These are phyloP conservation scores for Acer negundo DNA, from an alignment of 345 rosid species.

Conservation along the genomic window DNA sequence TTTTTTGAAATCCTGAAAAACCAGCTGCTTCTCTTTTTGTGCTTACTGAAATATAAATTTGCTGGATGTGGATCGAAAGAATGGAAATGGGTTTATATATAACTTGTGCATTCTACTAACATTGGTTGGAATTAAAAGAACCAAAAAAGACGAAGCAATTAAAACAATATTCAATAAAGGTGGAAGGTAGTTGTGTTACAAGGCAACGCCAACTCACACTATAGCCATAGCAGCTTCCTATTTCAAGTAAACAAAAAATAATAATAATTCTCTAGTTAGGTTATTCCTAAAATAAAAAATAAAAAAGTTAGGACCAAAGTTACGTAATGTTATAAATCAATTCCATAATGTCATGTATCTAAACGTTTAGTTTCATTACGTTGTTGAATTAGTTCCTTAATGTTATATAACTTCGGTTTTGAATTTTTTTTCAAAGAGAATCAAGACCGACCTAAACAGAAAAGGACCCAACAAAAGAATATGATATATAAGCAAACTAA, in stretches of 20 bases:
- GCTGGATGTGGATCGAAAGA: background rate
- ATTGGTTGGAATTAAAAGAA: background rate
- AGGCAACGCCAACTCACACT: background rate
- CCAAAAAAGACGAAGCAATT: no score
- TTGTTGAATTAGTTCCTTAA: no score
- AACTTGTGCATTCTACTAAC: background rate
- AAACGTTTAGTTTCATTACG: no score
- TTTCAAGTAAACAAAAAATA: background rate
- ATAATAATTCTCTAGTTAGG: no score
- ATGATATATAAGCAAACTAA: background rate
- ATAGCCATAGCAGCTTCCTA: background rate
- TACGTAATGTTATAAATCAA: no score
- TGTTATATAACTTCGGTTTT: no score
- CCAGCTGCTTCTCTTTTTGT: background rate
- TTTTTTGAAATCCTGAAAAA: background rate
- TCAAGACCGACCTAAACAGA: no score
- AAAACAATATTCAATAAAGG: background rate
- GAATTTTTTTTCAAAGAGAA: no score
- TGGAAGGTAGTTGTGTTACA: background rate
- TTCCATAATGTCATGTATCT: no score
- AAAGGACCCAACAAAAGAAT: background rate
- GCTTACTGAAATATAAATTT: background rate
- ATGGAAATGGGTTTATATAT: background rate
- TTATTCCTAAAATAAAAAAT: no score
- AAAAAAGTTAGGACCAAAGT: no score